Evolutionary conservation across 352 stramenopile species (phyloP), one percentile per base, ranked within the genome.

Genomic region (Globisporangium parvum): DNA sequence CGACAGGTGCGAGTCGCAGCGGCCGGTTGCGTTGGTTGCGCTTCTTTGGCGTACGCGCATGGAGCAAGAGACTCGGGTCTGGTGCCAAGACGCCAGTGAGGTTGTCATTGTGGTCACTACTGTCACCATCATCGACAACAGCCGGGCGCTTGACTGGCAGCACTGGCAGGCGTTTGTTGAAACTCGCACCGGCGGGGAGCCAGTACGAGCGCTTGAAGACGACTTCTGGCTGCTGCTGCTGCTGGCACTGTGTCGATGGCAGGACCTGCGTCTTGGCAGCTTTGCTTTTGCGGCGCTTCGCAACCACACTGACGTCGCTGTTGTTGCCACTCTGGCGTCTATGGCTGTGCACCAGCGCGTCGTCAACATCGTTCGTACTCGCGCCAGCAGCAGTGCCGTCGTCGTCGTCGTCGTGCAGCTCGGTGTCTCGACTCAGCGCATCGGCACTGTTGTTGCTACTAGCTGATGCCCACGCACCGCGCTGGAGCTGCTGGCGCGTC

Each of bases 161-260:
- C 26, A 79, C 66, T 1, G 71, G 73, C 40, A 84, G 60, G 12
- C 71, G 59, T 35, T 70, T 73, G 39, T 63, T 56, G 49, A 80
- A 72, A 24, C 70, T 81, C 33, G 62, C 64, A 2, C 80, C 80
- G 6, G 75, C 74, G 1, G 80, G 77, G 14, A 90, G 62, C 80
- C 77, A 88, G 53, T 84, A 88, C n/a, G 80, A 87, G 18, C 77
- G 75, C 51, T 90, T 87, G 49, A 81, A 39, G 24, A 52, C 35
- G 18, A 11, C 20, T 20, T 60, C 59, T 21, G 40, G 57, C 4
- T 28, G 48, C 8, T 40, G 17, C n/a, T 28, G 48, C 8, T 40
- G 17, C n/a, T 39, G 26, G 9, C 15, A 33, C 14, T 18, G 42
- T 6, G 26, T 31, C 26, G 26, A 31, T 31, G 26, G 26, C 26